Evolutionary conservation across 495 filamentous ascomycete genomes (phyloP).

Genomic region (Penicillium egyptiacum): DNA sequence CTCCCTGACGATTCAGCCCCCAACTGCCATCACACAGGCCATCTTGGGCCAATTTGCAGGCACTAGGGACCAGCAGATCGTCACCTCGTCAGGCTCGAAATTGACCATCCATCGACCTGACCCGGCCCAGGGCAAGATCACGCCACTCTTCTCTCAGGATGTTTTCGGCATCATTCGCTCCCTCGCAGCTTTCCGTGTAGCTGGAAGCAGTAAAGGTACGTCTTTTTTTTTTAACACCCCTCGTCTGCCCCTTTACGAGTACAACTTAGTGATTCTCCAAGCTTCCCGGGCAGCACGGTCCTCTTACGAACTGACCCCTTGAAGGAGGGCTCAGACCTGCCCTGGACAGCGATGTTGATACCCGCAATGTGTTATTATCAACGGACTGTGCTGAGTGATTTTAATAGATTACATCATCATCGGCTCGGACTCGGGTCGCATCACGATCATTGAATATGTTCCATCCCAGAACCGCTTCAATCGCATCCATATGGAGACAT

Average conservation of each 20-base stretch:
- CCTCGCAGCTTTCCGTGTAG: conserved; percentile 82
- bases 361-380: conserved; percentile 26
- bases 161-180: conserved; percentile 92
- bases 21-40: conserved; percentile 83
- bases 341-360: conserved; percentile 45
- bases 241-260: conserved; percentile 52
- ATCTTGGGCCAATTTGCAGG: conserved; percentile 92
- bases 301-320: conserved; percentile 35
- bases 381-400: conserved; percentile 59
- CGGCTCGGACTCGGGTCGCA: conserved; percentile 91
- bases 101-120: conserved; percentile 87
- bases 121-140: conserved; percentile 78
- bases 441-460: conserved; percentile 90
- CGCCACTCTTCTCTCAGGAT: conserved; percentile 83
- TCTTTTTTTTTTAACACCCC: conserved; percentile 30
- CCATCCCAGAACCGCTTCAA: conserved; percentile 84
- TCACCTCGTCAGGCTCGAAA: conserved; percentile 88
- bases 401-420: conserved; percentile 89
- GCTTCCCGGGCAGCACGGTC: conserved; percentile 58
- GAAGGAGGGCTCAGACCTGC: conserved; percentile 38
- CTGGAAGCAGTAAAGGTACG: conserved; percentile 96
- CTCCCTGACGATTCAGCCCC: conserved; percentile 88
- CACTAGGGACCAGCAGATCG: conserved; percentile 93
- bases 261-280: conserved; percentile 94
- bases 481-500: conserved; percentile 91